Evolutionary conservation across 139 green algal genomes (phyloP).

Genomic region (Chlamydomonas eustigma): DNA sequence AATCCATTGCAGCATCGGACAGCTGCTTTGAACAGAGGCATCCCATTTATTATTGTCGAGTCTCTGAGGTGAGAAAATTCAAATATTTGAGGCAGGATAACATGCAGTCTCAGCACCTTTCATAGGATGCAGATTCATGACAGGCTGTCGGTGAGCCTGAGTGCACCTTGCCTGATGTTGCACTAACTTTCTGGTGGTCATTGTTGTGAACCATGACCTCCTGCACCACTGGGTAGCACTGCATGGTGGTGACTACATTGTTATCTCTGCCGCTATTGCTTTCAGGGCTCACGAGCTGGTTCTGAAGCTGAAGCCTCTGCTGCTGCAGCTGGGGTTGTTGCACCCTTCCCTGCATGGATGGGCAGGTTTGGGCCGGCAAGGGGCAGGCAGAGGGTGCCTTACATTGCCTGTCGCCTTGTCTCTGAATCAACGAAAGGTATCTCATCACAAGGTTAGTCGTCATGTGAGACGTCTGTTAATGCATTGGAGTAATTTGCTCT

Average conservation of each 20-base stretch:
- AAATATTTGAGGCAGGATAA: too few relatives aligned
- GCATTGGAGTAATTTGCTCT: too few relatives aligned
- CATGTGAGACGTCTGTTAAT: too few relatives aligned
- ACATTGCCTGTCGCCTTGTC: too few relatives aligned
- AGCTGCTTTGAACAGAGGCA: not conserved
- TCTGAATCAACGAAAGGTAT: too few relatives aligned
- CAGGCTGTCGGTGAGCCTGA: too few relatives aligned
- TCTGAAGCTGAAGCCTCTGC: not conserved
- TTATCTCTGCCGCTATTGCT: not conserved
- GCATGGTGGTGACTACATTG: not conserved
- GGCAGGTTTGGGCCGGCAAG: not conserved
- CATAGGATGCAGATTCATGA: too few relatives aligned
- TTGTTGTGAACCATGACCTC: not conserved
- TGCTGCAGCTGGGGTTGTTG: not conserved
- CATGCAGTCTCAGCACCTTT: too few relatives aligned
- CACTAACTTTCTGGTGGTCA: not conserved
- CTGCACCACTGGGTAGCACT: not conserved
- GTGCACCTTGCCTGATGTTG: not conserved
- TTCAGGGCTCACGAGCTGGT: not conserved
- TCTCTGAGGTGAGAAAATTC: not conserved
- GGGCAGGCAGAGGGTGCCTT: too few relatives aligned
- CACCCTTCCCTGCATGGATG: not conserved
- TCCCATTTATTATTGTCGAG: not conserved
- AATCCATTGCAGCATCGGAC: conserved; percentile 15
- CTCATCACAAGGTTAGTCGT: too few relatives aligned